Evolutionary conservation across 2,329 filamentous ascomycete species (phyloP).

Genomic region (Tolypocladium tundrense): DNA sequence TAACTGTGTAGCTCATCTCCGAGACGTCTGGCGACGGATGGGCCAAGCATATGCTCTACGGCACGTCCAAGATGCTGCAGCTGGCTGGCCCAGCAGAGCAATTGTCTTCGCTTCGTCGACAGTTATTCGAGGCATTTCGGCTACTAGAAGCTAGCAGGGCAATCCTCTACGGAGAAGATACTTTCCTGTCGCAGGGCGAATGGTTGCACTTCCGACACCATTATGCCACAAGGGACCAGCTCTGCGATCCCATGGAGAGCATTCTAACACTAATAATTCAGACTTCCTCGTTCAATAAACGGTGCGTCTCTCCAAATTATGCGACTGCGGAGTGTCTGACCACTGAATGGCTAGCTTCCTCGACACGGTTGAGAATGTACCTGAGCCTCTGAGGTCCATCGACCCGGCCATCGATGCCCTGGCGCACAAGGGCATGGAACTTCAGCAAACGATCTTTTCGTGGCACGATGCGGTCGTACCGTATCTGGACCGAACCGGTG

Average conservation of each 20-base stretch:
- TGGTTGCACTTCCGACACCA: slow-evolving; percentile 1
- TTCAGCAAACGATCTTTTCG: slow-evolving; percentile 1
- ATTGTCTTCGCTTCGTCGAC: slow-evolving; percentile 1
- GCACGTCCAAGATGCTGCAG: slow-evolving; percentile 13
- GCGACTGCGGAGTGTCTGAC: accelerated
- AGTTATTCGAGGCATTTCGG: slow-evolving; percentile 11
- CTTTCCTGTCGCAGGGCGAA: slow-evolving; percentile 6
- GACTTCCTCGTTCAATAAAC: slow-evolving; percentile 11
- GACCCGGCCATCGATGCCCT: slow-evolving; percentile 3
- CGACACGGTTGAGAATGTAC: slow-evolving; percentile 5
- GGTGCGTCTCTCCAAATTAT: neutral
- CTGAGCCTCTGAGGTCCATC: neutral
- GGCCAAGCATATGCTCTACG: slow-evolving; percentile 17
- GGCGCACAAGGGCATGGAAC: slow-evolving; percentile 2
- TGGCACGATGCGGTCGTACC: neutral
- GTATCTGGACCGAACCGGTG: neutral
- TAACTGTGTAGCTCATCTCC: slow-evolving; percentile 10
- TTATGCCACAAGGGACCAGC: neutral
- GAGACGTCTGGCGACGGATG: slow-evolving; percentile 13
- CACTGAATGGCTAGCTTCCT: slow-evolving; percentile 8
- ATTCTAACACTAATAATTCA: slow-evolving; percentile 6
- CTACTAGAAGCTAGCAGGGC: slow-evolving; percentile 13
- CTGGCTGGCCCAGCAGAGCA: neutral
- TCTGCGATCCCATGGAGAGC: neutral
- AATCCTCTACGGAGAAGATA: slow-evolving; percentile 13